Evolutionary conservation across 2,329 filamentous ascomycete species (phyloP), one percentile per base, ranked within the genome.

Genomic region (Colletotrichum navitas): DNA sequence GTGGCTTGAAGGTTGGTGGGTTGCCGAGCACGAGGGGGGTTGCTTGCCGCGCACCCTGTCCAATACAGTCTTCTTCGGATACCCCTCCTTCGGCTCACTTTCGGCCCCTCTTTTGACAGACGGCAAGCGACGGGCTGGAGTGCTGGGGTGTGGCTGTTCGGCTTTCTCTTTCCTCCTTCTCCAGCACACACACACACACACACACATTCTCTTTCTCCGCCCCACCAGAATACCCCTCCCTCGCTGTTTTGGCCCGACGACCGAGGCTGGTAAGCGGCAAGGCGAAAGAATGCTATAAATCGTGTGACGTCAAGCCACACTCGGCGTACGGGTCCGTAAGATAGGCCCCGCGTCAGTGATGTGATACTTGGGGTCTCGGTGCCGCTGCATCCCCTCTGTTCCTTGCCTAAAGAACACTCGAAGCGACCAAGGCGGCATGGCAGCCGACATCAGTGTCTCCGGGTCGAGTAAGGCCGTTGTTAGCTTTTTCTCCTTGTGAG

Each of bases 241-340:
- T 71, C 34, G 49, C 26, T 63, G 63, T 26, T 51, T 52, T 52
- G 34, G 58, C 58, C 58, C 56, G 51, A 63, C 49, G 45, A 47
- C 68, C 65, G 59, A 71, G 68, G 64, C 64, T 59, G 41, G 62
- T 52, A 24, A 43, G 16, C 14, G 54, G 36, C 16, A 45, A n/a
- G n/a, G 10, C 52, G 21, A 52, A 58, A 32, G 8, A 39, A 10
- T 24, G 14, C 3, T 32, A 21, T 10, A 16, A 16, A 14, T 21
- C 34, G 21, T 26, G n/a, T 2, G 16, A 41, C 26, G 32, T 34
- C 41, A 11, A 36, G 34, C 34, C 34, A 16, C 24, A 29, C n/a
- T 18, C 34, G n/a, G 18, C n/a, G 14, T 26, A 32, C 45, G 29
- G 26, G n/a, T 14, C 14, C 18, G 47, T 21, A 45, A 47, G 21